Evolutionary conservation across 2,329 filamentous ascomycete genomes (phyloP).

Genomic region (Colletotrichum zoysiae): DNA sequence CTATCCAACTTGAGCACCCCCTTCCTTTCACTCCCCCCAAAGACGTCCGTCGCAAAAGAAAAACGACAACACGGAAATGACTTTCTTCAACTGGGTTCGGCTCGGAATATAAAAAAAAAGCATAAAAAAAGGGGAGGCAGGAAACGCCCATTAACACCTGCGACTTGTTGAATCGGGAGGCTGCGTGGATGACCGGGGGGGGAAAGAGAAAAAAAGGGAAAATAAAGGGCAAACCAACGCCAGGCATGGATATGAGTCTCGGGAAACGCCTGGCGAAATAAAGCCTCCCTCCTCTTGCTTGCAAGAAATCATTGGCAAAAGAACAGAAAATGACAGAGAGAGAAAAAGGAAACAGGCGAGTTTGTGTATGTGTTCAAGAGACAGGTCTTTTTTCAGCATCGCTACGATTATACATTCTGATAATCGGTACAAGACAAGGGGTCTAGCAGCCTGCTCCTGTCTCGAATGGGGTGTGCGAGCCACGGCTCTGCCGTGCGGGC

Average conservation of each 20-base stretch:
- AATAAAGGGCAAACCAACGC: background rate
- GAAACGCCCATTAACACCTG: background rate
- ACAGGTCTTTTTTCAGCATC: constrained; percentile 6
- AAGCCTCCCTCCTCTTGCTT: background rate
- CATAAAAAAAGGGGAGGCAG: too few species aligned
- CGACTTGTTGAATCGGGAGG: background rate
- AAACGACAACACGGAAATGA: background rate
- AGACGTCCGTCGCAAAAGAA: background rate
- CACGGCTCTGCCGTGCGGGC: constrained; percentile 30
- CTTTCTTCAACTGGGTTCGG: background rate
- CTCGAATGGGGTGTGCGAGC: background rate
- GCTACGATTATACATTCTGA: constrained; percentile 41
- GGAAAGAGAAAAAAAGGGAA: too few species aligned
- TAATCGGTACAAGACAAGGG: constrained; percentile 19
- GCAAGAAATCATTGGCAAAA: background rate
- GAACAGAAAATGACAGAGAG: too few species aligned
- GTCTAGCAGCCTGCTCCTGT: background rate
- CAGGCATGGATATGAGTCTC: background rate
- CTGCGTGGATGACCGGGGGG: too few species aligned
- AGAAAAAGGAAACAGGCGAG: background rate
- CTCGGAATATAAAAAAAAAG: background rate
- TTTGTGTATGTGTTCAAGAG: constrained; percentile 5
- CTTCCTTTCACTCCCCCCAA: background rate
- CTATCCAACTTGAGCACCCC: background rate
- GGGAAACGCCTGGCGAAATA: constrained; percentile 1